Base-by-base conservation (phyloP, 495 filamentous ascomycete species). In the Sphaerosporella brunnea region DNA sequence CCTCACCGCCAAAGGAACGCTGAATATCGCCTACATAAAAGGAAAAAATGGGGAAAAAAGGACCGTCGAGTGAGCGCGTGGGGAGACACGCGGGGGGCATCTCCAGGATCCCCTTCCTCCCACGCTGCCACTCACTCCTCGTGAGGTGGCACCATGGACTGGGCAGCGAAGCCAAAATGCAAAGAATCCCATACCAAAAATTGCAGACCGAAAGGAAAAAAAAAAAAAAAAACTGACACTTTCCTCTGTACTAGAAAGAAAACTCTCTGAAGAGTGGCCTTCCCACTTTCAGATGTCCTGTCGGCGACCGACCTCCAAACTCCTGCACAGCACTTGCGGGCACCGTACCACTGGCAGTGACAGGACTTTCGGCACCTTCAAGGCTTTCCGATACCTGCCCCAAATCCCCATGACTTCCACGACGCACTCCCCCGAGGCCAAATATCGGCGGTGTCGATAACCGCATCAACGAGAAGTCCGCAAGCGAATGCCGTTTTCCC, bases 161-260 rank as follows among this genome's bases (percentile, higher is more conserved):
- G 28, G 7, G 13, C 28, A 32, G 28, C 28, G 13, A 5, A 32
- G 5, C 28, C 28, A 32, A 32, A 13, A 13, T 32, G 28, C 7
- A 5, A 32, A 5, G 28, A 5, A 32, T 32, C 7, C 28, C 13
- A 32, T 13, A 5, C 7, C 28, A 5, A 13, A 5, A 32, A 13
- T 13, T 13, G 28, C 28, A 32, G 28, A n/a, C 28, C 28, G 28
- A 32, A 13, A 5, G 7, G 28, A 32, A 13, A 5, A 32, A 13
- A 32, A 32, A 13, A 5, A 32, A 13, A 32, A 32, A 13, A 5
- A 32, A 13, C 28, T 32, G 7, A 5, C 28, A 32, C 7, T 5
- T 32, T 13, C 11, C 77, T 73, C 7, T 76, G 62, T 5, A 43
- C 53, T 36, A 57, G 34, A 58, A 58, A 4, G 55, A 58, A 48